Percentiles rank a stretch among this genome's conserved stretches.
phyloP scores from a whole-genome alignment of 2,329 filamentous ascomycete species.

The Beauveria rudraprayagi region DNA sequence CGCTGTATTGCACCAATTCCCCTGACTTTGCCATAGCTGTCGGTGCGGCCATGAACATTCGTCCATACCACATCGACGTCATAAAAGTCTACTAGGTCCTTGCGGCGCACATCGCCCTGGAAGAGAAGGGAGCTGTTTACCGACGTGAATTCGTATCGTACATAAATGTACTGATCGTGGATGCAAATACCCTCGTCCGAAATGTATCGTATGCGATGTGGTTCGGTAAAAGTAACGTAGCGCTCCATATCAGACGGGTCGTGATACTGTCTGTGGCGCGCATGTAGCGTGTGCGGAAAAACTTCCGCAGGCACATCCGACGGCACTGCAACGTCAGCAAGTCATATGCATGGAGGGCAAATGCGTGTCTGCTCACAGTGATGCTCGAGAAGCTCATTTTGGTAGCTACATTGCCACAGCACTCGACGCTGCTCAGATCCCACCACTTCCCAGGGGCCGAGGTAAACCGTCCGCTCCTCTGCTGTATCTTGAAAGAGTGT shows the following conservation, averaged over 20 bases:
- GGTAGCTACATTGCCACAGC: constrained; percentile 46
- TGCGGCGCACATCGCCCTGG: constrained; percentile 39
- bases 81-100: constrained; percentile 42
- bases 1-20: constrained; percentile 44
- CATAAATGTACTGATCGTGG: constrained; percentile 39
- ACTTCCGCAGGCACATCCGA: constrained; percentile 36
- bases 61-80: constrained; percentile 47
- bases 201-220: constrained; percentile 41
- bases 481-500: constrained; percentile 42
- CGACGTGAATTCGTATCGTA: constrained; percentile 44
- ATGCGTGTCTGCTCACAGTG: constrained; percentile 30
- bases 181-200: constrained; percentile 37
- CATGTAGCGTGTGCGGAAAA: constrained; percentile 42
- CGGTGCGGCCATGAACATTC: constrained; percentile 39
- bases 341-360: constrained; percentile 9
- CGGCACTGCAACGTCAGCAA: constrained; percentile 28
- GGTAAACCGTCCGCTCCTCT: constrained; percentile 41
- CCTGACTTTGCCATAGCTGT: constrained; percentile 41
- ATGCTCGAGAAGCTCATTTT: constrained; percentile 43
- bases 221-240: constrained; percentile 38
- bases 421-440: constrained; percentile 39
- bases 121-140: constrained; percentile 39
- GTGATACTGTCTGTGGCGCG: constrained; percentile 41
- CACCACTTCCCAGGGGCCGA: constrained; percentile 46
- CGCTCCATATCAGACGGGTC: constrained; percentile 43